phyloP scores from a whole-genome alignment of 2,329 filamentous ascomycete species.

The Pseudogymnoascus verrucosus region DNA sequence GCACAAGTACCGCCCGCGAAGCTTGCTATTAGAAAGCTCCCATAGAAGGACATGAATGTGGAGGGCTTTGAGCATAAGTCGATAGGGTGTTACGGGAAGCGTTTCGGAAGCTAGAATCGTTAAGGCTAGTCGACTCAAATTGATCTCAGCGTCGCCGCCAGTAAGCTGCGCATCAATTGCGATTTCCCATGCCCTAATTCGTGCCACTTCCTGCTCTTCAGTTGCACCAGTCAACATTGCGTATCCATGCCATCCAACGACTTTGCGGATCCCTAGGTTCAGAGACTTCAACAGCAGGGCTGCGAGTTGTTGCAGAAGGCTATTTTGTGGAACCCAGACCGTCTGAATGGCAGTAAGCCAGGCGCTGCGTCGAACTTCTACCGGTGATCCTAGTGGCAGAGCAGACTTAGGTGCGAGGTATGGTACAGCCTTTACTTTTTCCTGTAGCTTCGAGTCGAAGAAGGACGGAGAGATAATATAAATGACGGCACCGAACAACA shows the following conservation, averaged over 20 bases:
- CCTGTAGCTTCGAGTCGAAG: conserved; percentile 30
- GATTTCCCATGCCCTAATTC: conserved; percentile 88
- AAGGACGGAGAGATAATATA: conserved; percentile 50
- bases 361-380: conserved; percentile 77
- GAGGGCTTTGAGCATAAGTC: conserved; percentile 85
- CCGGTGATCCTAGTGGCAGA: conserved; percentile 70
- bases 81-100: conserved; percentile 70
- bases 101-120: conserved; percentile 85
- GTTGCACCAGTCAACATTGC: conserved; percentile 72
- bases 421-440: conserved; percentile 43
- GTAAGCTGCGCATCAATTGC: conserved; percentile 88
- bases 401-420: conserved; percentile 42
- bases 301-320: conserved; percentile 79
- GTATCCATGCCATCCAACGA: conserved; percentile 70
- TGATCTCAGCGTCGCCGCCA: conserved; percentile 83
- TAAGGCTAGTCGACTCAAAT: conserved; percentile 74
- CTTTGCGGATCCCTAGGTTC: conserved; percentile 71
- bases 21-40: conserved; percentile 36
- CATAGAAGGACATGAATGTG: conserved; percentile 76
- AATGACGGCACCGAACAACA: conserved; percentile 45
- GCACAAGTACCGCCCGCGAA: conserved; percentile 48
- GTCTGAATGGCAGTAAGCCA: conserved; percentile 92
- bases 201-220: conserved; percentile 75
- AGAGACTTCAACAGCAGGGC: conserved; percentile 72
- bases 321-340: conserved; percentile 83